phyloP scores from a whole-genome alignment of 202 grass and related monocot genomes.

The Setaria italica region DNA sequence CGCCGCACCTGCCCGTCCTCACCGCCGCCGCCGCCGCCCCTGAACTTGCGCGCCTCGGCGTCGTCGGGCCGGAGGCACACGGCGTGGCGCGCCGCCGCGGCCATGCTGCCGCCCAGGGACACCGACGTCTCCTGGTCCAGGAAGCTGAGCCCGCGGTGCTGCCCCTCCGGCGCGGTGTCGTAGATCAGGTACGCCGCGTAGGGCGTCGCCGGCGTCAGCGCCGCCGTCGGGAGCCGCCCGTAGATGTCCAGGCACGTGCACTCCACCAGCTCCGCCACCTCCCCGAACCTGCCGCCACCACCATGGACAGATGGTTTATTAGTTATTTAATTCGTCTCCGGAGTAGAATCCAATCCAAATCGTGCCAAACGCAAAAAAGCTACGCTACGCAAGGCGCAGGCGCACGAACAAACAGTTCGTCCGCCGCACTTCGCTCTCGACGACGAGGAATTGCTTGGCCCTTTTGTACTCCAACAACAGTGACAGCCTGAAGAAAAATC shows the following conservation, averaged over 20 bases:
- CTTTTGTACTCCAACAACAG: too few species aligned
- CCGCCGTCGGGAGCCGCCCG: neutral
- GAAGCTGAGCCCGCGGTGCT: conserved; percentile 36
- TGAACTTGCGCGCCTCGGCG: conserved; percentile 1
- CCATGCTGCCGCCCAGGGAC: neutral
- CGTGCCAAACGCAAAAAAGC: too few species aligned
- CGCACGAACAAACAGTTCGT: too few species aligned
- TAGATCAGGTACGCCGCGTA: conserved; percentile 52
- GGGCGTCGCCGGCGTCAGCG: conserved; percentile 16
- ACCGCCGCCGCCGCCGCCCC: neutral
- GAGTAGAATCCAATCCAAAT: too few species aligned
- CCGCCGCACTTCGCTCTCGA: too few species aligned
- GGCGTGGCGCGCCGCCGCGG: conserved; percentile 15
- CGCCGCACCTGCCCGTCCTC: neutral
- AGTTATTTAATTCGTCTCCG: too few species aligned
- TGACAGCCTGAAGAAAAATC: too few species aligned
- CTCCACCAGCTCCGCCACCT: conserved; percentile 51
- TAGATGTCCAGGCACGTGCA: conserved; percentile 54
- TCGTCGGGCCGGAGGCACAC: conserved; percentile 48
- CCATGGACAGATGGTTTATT: too few species aligned
- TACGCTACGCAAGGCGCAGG: too few species aligned
- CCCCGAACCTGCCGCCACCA: conserved; percentile 24
- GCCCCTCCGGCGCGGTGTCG: neutral
- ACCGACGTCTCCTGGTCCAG: conserved; percentile 54
- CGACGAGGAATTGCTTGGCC: too few species aligned